Percentiles rank a stretch among this genome's conserved stretches.
phyloP scores from a whole-genome alignment of 2,329 filamentous ascomycete species.

The Thermoascus crustaceus region DNA sequence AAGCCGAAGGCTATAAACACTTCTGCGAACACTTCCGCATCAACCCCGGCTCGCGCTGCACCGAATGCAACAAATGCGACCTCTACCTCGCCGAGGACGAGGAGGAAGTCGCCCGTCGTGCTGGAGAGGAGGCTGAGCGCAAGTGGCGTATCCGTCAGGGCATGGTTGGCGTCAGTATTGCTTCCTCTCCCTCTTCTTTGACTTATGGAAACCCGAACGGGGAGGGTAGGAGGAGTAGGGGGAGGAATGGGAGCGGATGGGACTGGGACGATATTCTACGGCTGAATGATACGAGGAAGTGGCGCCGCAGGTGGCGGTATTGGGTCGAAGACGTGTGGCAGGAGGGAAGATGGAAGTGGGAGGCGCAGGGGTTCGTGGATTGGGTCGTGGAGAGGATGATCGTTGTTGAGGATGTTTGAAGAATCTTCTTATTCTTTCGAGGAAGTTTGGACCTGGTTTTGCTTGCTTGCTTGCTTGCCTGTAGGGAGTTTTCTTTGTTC shows the following conservation, averaged over 20 bases:
- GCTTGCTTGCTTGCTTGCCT: no score
- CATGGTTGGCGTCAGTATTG: slow-evolving; percentile 21
- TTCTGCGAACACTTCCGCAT: slow-evolving; percentile 95
- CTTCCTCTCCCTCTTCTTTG: slow-evolving; percentile 10
- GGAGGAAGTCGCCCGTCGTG: slow-evolving; percentile 58
- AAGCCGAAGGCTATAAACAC: slow-evolving; percentile 73
- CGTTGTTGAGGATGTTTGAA: slow-evolving; percentile 16
- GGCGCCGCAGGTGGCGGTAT: slow-evolving; percentile 21
- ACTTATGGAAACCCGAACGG: slow-evolving; percentile 1
- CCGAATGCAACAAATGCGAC: slow-evolving; percentile 72
- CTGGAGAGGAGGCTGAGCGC: slow-evolving; percentile 62
- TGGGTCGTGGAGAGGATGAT: slow-evolving; percentile 34
- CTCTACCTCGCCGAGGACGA: slow-evolving; percentile 65
- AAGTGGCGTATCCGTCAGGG: slow-evolving; percentile 62
- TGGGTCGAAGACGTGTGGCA: slow-evolving; percentile 31
- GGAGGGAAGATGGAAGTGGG: slow-evolving; percentile 34
- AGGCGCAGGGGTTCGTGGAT: slow-evolving; percentile 33
- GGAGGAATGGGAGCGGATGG: slow-evolving; percentile 10
- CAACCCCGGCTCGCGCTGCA: slow-evolving; percentile 65
- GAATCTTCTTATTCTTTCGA: background rate
- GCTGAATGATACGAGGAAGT: slow-evolving; percentile 11
- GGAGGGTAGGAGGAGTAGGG: slow-evolving; percentile 5
- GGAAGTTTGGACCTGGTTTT: no score
- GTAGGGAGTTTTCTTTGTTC: no score
- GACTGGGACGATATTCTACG: slow-evolving; percentile 20